These are phyloP conservation scores for Amaranthus palmeri DNA, from an alignment of 148 eudicot species.

Conservation along the genomic window DNA sequence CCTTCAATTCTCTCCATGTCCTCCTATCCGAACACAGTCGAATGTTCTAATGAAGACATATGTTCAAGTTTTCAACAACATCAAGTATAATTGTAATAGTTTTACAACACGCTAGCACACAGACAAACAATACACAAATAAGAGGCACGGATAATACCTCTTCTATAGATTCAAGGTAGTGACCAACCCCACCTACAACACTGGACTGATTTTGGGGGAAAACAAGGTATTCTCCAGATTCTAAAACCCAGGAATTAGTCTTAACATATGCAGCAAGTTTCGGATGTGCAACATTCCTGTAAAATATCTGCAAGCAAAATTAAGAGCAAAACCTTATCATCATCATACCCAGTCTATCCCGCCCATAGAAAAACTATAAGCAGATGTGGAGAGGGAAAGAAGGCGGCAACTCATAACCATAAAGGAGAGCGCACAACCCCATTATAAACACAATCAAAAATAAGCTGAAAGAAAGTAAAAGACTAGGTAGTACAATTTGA, in stretches of 20 bases:
- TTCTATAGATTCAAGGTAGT: constrained; percentile 78
- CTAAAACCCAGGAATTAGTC: constrained; percentile 56
- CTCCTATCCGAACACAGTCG: too few species aligned
- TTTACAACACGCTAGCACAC: not conserved
- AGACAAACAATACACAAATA: not conserved
- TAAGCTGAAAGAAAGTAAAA: not conserved
- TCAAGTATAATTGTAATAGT: not conserved
- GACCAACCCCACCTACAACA: constrained; percentile 60
- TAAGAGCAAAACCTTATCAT: not conserved
- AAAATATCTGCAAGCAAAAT: constrained; percentile 53
- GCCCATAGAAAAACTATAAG: too few species aligned
- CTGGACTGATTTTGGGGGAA: constrained; percentile 73
- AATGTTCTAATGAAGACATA: too few species aligned
- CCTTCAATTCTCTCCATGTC: too few species aligned
- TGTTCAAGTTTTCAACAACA: too few species aligned
- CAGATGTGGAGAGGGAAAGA: too few species aligned
- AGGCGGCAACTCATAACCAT: not conserved
- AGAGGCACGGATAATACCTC: constrained; percentile 47
- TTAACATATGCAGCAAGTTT: constrained; percentile 72
- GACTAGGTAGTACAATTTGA: not conserved
- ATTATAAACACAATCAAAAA: not conserved
- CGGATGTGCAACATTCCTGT: constrained; percentile 92
- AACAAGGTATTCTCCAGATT: constrained; percentile 67
- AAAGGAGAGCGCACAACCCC: constrained; percentile 1
- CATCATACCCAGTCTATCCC: too few species aligned